A percentile compares a stretch with the other conserved stretches of the same genome.
Evolutionary conservation across 2,329 filamentous ascomycete species (phyloP).

Genomic region (Fusarium albidum): DNA sequence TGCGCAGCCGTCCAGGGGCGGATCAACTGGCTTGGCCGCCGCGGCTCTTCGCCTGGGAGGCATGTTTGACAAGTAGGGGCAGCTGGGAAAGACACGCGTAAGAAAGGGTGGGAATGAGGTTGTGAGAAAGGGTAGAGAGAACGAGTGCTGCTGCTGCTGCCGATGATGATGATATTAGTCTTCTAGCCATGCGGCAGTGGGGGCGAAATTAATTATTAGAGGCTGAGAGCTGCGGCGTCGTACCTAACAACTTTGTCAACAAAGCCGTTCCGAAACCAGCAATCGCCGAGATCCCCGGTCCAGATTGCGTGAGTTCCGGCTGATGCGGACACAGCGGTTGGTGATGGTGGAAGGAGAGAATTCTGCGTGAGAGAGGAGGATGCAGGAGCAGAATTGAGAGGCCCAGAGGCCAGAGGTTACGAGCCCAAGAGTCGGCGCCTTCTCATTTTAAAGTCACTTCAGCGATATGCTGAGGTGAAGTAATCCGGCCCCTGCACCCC

Average conservation of each 20-base stretch:
- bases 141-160: background rate
- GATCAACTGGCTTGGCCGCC: constrained; percentile 32
- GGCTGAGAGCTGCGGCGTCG: constrained; percentile 25
- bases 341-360: background rate
- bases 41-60: constrained; percentile 33
- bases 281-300: constrained; percentile 37
- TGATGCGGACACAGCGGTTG: constrained; percentile 3
- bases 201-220: constrained; percentile 24
- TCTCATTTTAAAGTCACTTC: constrained; percentile 26
- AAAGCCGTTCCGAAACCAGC: constrained; percentile 33
- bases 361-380: constrained; percentile 2
- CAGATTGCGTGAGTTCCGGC: constrained; percentile 9
- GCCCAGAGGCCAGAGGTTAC: background rate
- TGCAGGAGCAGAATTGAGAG: background rate
- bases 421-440: constrained; percentile 7
- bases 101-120: background rate
- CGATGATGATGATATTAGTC: constrained; percentile 24
- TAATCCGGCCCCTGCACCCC: background rate
- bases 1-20: constrained; percentile 55
- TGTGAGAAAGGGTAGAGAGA: background rate
- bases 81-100: background rate
- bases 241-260: constrained; percentile 29
- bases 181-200: constrained; percentile 1
- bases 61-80: constrained; percentile 22
- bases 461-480: constrained; percentile 10